phyloP scores from a whole-genome alignment of 257 asterid genomes.

The Nicotiana tomentosiformis region DNA sequence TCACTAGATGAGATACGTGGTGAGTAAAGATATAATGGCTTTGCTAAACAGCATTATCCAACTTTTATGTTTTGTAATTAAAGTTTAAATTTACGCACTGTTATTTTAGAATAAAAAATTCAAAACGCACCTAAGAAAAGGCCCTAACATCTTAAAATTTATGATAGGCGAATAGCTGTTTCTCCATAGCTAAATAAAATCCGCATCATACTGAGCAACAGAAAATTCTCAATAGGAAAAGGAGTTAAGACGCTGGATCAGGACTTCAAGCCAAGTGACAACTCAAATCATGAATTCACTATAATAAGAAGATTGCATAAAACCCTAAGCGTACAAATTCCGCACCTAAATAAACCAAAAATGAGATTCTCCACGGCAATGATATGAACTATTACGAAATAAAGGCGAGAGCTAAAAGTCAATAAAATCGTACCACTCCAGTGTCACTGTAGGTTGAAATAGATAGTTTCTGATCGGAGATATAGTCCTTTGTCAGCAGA shows the following conservation, averaged over 20 bases:
- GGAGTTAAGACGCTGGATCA: not conserved
- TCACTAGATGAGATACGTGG: not conserved
- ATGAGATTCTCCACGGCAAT: not conserved
- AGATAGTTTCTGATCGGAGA: constrained; percentile 85
- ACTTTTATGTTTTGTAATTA: not conserved
- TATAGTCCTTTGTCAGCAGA: constrained; percentile 82
- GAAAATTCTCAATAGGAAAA: not conserved
- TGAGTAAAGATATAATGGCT: not conserved
- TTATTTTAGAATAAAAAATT: not conserved
- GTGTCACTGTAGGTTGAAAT: constrained; percentile 66
- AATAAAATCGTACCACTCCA: constrained; percentile 62
- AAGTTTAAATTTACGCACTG: not conserved
- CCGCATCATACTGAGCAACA: not conserved
- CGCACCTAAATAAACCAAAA: not conserved
- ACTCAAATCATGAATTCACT: not conserved
- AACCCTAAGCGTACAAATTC: not conserved
- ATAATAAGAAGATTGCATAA: not conserved
- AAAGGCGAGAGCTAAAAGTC: not conserved
- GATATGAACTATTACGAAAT: not conserved
- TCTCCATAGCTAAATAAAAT: not conserved
- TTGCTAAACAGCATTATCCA: not conserved
- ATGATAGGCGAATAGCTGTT: not conserved
- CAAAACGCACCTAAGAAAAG: not conserved
- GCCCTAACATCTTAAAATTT: not conserved
- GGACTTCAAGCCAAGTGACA: not conserved